Evolutionary conservation across 2,329 filamentous ascomycete species (phyloP), one percentile per base, ranked within the genome.

Genomic region (Cladosporium sphaerospermum): DNA sequence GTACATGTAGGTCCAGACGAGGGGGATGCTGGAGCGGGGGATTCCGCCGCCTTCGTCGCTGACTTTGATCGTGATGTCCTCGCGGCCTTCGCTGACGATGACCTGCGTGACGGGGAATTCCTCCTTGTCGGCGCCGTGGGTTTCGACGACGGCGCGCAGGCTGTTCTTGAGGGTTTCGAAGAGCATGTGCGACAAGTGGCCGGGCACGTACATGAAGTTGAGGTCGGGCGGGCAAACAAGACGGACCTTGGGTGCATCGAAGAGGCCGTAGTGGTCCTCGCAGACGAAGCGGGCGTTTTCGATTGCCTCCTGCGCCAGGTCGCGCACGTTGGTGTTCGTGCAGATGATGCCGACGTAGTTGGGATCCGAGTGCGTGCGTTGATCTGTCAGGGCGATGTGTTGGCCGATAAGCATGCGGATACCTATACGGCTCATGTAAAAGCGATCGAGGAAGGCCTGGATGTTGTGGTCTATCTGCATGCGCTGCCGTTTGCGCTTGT

Each of bases 1-100:
- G 71, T 99, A 99, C 93, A 97, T 99, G 71, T 99, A 99, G 10
- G 93, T 99, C 93, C 93, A 99, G n/a, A 97, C 93, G 11, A 99
- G 79, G 4, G 93, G 93, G 59, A 99, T 97, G 49, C 89, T 83
- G 63, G 88, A 95, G 64, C 93, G 79, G 0, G 93, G 90, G 50
- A 99, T 97, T 57, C 93, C 93, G 59, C 93, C 93, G 55, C 93
- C 93, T 73, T 99, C 93, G 69, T 99, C 93, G 4, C 87, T 89
- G 63, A 99, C 87, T 74, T 99, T 99, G 76, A 99, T 96, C 4
- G 93, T 99, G 64, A 99, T 99, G 66, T 99, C 93, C 73, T 99
- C 93, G 69, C 93, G 92, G 54, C 93, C 93, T 72, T 99, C 92
- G 32, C 93, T 93, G 31, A 99, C 90, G 56, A 99, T 95, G 50